Evolutionary conservation across 805 yeast species (phyloP), one percentile per base, ranked within the genome.

Genomic region (Ogataea naganishii): DNA sequence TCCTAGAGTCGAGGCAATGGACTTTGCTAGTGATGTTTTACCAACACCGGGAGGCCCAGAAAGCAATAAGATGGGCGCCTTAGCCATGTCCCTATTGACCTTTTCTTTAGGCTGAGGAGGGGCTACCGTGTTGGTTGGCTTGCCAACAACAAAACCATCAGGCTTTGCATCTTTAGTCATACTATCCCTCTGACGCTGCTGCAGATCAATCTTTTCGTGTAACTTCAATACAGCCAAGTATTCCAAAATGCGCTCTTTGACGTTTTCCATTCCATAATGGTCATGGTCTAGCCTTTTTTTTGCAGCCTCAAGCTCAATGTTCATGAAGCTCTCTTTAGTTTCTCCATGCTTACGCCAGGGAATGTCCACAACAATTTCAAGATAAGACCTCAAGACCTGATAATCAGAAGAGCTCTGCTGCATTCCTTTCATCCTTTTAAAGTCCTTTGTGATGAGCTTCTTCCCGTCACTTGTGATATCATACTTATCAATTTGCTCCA

Each of bases 21-120:
- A 80, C 46, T 75, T 75, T 4, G 95, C 95, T 33, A 85, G 61
- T 1, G 92, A 79, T 0, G 96, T 85, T 51, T 85, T 85, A 18
- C 96, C 96, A 10, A 84, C 92, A 21, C 96, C 96, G 0, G 95
- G 96, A 8, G 95, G 95, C 1, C 95, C 96, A 5, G 83, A 84
- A 34, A 85, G 65, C 53, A 85, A 62, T 24, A 85, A 53, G 25
- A 85, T 84, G 6, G 95, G 95, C 1, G 94, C 71, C 45, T 48
- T 53, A 4, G 43, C 17, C 17, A 24, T 24, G 14, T n/a, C n/a
- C n/a, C n/a, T n/a, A n/a, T n/a, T 11, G 9, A 14, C 25, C 20
- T 23, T 16, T 6, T 23, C n/a, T n/a, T n/a, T n/a, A n/a, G n/a
- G n/a, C n/a, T n/a, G n/a, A n/a, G n/a, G n/a, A n/a, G n/a, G 14